Base-by-base conservation (phyloP, 192 early-diverging fungal genomes). In the Neocallimastix lanati region DNA sequence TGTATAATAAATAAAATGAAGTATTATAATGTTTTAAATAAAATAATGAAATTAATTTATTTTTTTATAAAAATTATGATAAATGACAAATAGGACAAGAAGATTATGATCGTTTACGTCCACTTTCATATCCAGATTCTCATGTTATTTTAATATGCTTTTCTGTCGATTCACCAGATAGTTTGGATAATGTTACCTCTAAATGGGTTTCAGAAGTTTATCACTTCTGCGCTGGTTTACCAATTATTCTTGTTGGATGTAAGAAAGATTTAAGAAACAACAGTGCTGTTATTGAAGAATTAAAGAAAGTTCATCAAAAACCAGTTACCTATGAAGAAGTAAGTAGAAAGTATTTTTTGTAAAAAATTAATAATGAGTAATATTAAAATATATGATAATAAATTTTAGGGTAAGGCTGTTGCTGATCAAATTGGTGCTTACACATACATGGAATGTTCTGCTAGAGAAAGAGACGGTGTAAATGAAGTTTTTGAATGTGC, bases 101-200 rank as follows among this genome's bases (percentile, higher is more conserved):
- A 86, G 96, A 98, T 84, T 96, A 96, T 83, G 95, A 98, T 87
- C 93, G 95, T 80, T 86, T 98, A 82, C 92, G 96, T 58, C 92
- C 93, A 27, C 87, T 97, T 79, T 95, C 93, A 28, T 98, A 98
- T 83, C 92, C 95, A 14, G 95, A 94, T 83, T 92, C 94, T 27
- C 90, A 97, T 85, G 94, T 96, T 76, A 93, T 98, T 79, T 86
- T 98, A 79, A 94, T 98, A 81, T 95, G 94, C 86, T 98, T 96
- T 82, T 90, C 94, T 78, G 90, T 98, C 77, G 94, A 93, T 82
- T 91, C 93, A 28, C 90, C 90, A 29, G 90, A 91, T 82, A 93
- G 92, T 58, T 91, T 94, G 79, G 93, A 95, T 29, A 97, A 94
- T 83, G 90, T 96, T 29, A 84, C 83, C n/a, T 40, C 83, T 29